Base-by-base conservation (phyloP, 768 basidiomycete genomes). In the Kwoniella europaea region DNA sequence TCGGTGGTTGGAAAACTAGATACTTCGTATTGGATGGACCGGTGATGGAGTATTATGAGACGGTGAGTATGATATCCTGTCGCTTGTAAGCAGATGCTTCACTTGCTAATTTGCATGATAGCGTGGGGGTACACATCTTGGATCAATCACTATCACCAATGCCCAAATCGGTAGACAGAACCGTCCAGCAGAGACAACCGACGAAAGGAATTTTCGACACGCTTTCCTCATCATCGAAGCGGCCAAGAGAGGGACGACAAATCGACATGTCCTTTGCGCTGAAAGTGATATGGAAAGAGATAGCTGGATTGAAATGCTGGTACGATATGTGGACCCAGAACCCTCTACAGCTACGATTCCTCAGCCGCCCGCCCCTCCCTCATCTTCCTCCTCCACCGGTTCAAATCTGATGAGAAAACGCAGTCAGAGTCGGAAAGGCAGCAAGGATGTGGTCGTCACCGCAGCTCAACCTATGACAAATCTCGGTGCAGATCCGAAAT, bases 161-260 rank as follows among this genome's bases (percentile, higher is more conserved):
- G 95, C 97, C 29, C 93, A 97, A 79, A 98, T 99, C 69, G 97
- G 96, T 10, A 90, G 96, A 41, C 97, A 98, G 79, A 93, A 97
- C 80, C 67, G 82, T 76, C 71, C 87, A 85, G 73, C 71, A 79
- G 88, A 86, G 54, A 85, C 87, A 1, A 91, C 91, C 71, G 93
- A 94, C 64, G 94, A 97, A 76, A 92, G 93, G 79, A 92, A 96
- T 74, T 97, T 97, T 75, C 89, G 94, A 24, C 97, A 99, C 81
- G 97, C 97, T 1, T 98, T 99, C 85, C 89, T 99, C 72, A 92
- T 99, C 77, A 93, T 98, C 71, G 95, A 97, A 83, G 66, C 71
- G 10, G 50, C 71, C 3, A 72, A 71, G 58, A 73, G 72, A 22
- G 74, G 76, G 1, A 65, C 64, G 9, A 64, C 74, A 9, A 89